Conservation (phyloP, 2,329 filamentous ascomycete genomes). For the Claviceps monticola region DNA sequence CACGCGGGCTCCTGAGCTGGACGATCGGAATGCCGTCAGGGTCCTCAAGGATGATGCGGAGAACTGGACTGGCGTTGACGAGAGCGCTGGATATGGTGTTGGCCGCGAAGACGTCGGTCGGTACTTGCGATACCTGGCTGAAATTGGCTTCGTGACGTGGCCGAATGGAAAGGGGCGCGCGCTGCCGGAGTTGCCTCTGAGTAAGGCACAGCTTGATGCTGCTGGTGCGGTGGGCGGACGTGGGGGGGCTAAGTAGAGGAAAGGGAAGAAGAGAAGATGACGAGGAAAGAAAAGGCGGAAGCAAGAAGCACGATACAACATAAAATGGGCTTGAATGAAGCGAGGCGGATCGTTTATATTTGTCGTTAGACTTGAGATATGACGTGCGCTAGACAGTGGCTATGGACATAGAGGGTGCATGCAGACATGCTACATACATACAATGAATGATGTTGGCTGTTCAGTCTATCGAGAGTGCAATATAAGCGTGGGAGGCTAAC, state of each 20-base stretch:
- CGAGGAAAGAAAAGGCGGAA: neutral
- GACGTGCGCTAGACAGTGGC: neutral
- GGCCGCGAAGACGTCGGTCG: conserved; percentile 13
- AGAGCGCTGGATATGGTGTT: conserved; percentile 29
- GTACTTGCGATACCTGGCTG: conserved; percentile 16
- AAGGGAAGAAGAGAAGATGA: neutral
- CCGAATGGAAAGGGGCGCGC: conserved; percentile 14
- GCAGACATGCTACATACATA: neutral
- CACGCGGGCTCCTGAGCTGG: conserved; percentile 51
- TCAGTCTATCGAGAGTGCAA: too few relatives aligned
- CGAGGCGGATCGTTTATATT: neutral
- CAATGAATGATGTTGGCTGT: too few relatives aligned
- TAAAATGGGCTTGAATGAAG: neutral
- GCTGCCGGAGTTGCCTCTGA: conserved; percentile 11
- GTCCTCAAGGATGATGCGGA: conserved; percentile 50
- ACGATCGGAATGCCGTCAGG: conserved; percentile 47
- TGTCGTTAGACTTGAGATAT: too few relatives aligned
- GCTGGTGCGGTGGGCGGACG: conserved; percentile 12
- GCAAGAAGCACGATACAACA: neutral
- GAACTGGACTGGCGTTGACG: conserved; percentile 42
- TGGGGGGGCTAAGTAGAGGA: conserved; percentile 8
- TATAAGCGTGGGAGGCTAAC: too few relatives aligned
- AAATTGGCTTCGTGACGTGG: conserved; percentile 17
- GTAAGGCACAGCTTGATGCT: conserved; percentile 10
- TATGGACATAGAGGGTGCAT: neutral